Evolutionary conservation across 83 land plant species (phyloP), one percentile per base, ranked within the genome.

Genomic region (Picea engelmannii): DNA sequence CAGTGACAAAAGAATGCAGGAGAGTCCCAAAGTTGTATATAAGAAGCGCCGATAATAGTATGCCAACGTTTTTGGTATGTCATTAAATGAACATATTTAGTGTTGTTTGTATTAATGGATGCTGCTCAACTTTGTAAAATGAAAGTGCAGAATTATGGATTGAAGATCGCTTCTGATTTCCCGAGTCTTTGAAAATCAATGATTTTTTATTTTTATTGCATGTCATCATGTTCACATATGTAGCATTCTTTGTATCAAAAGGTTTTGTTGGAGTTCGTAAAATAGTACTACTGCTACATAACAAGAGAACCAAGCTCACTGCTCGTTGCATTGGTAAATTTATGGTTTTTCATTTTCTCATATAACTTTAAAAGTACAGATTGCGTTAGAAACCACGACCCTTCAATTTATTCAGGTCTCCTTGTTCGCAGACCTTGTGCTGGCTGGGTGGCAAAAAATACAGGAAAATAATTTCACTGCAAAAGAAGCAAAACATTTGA

Each of bases 1-100:
- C 66, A 89, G 89, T 52, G 93, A 84, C 60, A 91, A 86, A 60
- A 87, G 93, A 7, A 20, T 62, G 13, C 88, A 85, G 78, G 93
- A 87, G 6, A 44, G 52, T 71, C 10, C 55, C 76, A 44, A 71
- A 42, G 40, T 35, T 44, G 55, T n/a, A 20, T 71, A 71, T 71
- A 71, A 71, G 76, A 71, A 71, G 76, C 31, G 17, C 31, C 76
- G 40, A 6, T 38, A 42, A 42, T 71, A 71, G 44, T 21, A 71
- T 44, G 76, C n/a, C n/a, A 40, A 1, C 40, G 55, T 11, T 40
- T 68, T 3, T 38, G 52, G 76, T 49, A 71, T 42, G 49, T 47
- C 49, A 47, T 40, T 20, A 4, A 42, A 71, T 15, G n/a, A 10
- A 42, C 24, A 44, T 71, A 18, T 44, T 71, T 12, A 42, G 42